Evolutionary conservation across 2,329 filamentous ascomycete genomes (phyloP).

Genomic region (Penicillium brevicompactum): DNA sequence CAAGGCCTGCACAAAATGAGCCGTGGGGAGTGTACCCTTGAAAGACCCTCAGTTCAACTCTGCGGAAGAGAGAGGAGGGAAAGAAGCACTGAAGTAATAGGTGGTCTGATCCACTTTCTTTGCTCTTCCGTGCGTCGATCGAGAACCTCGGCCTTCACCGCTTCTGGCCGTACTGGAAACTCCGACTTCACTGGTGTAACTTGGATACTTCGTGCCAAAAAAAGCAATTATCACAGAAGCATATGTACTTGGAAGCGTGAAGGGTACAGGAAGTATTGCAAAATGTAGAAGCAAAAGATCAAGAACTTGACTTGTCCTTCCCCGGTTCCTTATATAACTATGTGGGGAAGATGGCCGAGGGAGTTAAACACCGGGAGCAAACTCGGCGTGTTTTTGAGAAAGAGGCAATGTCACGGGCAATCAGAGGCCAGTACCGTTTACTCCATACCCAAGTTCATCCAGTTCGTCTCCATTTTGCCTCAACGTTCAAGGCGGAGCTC

Average conservation of each 20-base stretch:
- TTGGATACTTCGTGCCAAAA: not conserved
- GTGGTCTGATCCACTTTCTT: conserved; percentile 8
- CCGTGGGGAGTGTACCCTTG: not conserved
- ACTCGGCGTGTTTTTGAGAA: not conserved
- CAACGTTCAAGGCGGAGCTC: conserved; percentile 6
- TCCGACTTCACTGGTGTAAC: not conserved
- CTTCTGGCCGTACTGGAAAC: not conserved
- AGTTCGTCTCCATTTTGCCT: not conserved
- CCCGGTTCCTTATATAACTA: not conserved
- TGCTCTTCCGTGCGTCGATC: conserved; percentile 3
- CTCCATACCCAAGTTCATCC: not conserved
- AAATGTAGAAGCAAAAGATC: not conserved
- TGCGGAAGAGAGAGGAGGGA: conserved; percentile 8
- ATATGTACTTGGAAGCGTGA: too few species aligned
- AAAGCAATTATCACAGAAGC: too few species aligned
- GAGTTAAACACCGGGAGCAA: not conserved
- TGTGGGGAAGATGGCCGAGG: conserved; percentile 5
- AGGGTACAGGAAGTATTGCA: too few species aligned
- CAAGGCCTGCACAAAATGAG: not conserved
- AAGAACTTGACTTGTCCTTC: not conserved
- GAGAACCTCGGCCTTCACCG: conserved; percentile 7
- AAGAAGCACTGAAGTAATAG: conserved; percentile 7
- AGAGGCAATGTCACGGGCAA: not conserved
- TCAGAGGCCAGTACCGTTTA: not conserved
- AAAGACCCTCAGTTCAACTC: not conserved